Conservation (phyloP, 495 filamentous ascomycete species). For the Podospora didyma region DNA sequence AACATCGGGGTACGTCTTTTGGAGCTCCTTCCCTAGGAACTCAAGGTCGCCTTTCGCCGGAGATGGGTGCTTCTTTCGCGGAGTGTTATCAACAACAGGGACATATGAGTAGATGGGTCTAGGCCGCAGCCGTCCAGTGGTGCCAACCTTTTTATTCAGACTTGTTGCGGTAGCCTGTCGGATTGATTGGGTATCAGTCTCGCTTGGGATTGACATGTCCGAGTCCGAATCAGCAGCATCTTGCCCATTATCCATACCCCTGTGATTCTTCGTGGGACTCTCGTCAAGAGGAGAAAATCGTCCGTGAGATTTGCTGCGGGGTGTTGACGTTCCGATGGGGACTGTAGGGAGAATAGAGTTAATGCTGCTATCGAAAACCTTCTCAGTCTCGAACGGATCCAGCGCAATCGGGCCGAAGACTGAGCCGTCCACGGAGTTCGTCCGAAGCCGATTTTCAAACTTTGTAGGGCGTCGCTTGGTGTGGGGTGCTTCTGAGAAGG, state of each 20-base stretch:
- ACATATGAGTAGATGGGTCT: background rate
- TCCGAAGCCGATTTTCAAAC: conserved; percentile 15
- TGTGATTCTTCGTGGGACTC: conserved; percentile 7
- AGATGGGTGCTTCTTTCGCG: conserved; percentile 11
- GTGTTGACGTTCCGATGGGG: conserved; percentile 10
- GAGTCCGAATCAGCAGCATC: background rate
- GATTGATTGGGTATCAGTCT: background rate
- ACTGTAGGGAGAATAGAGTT: conserved; percentile 6
- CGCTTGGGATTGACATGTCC: background rate
- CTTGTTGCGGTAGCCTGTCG: too few relatives aligned
- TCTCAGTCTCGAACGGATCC: conserved; percentile 13
- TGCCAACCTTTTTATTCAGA: too few relatives aligned
- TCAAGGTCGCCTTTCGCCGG: conserved; percentile 9
- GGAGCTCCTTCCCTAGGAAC: conserved; percentile 1
- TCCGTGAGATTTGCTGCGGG: background rate
- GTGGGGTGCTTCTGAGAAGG: conserved; percentile 22
- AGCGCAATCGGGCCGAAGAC: conserved; percentile 3
- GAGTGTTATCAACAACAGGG: conserved; percentile 1
- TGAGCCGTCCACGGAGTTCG: conserved; percentile 4
- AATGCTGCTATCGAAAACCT: conserved; percentile 6
- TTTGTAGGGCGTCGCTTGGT: conserved; percentile 4
- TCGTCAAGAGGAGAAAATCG: background rate
- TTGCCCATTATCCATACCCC: background rate
- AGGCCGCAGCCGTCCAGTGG: background rate
- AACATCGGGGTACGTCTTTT: background rate